Conservation (phyloP, 2,329 filamentous ascomycete genomes). For the Nothopassalora personata region DNA sequence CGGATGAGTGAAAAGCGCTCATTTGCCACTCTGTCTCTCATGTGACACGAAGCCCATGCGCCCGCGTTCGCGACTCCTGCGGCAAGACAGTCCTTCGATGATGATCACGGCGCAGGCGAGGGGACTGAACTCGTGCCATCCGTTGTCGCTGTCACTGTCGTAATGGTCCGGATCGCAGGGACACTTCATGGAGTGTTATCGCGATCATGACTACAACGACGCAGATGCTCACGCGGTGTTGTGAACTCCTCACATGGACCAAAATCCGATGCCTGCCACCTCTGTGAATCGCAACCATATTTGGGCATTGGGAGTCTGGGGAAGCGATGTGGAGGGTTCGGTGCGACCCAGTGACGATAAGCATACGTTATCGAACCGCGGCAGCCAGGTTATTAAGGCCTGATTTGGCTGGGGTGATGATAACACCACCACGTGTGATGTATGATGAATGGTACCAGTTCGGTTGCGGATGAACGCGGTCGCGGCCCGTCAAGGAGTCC, state of each 20-base stretch:
- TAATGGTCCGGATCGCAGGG: background rate
- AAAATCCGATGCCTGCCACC: background rate
- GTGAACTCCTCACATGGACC: background rate
- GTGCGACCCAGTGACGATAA: background rate
- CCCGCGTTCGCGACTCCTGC: background rate
- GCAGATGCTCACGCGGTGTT: background rate
- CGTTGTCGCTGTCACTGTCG: background rate
- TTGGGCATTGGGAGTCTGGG: background rate
- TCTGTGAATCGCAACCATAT: conserved; percentile 6
- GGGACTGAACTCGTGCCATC: background rate
- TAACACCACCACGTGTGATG: background rate
- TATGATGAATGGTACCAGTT: background rate
- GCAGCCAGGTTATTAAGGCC: background rate
- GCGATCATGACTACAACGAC: conserved; percentile 1
- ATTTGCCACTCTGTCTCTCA: background rate
- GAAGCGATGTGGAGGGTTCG: background rate
- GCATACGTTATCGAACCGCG: background rate
- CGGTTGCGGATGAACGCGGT: background rate
- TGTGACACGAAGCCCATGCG: background rate
- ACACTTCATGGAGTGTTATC: background rate
- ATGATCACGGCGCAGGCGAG: background rate
- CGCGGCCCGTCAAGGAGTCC: background rate
- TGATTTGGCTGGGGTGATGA: background rate
- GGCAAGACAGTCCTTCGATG: background rate
- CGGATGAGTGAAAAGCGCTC: background rate